phyloP scores from a whole-genome alignment of 345 rosid species.

The Turritis glabra region DNA sequence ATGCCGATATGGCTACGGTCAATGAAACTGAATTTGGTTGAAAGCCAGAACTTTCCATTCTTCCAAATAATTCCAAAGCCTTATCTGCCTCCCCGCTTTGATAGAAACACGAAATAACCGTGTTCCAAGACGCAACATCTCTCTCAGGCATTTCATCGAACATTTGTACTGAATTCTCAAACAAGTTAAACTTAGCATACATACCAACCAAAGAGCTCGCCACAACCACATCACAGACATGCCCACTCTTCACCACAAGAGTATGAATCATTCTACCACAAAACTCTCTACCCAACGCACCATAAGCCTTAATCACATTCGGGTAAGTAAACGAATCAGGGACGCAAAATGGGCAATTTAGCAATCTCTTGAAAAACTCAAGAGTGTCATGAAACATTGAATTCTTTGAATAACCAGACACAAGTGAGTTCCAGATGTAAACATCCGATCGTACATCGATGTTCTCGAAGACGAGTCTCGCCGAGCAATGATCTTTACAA shows the following conservation, averaged over 20 bases:
- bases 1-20: constrained; percentile 51
- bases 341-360: constrained; percentile 41
- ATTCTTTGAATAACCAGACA: constrained; percentile 57
- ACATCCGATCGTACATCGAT: constrained; percentile 43
- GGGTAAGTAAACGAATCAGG: constrained; percentile 69
- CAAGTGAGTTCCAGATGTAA: constrained; percentile 61
- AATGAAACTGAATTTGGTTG: constrained; percentile 63
- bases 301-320: constrained; percentile 61
- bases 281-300: constrained; percentile 46
- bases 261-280: constrained; percentile 57
- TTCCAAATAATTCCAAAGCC: constrained; percentile 53
- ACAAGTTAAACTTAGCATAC: constrained; percentile 54
- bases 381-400: constrained; percentile 55
- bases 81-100: constrained; percentile 63
- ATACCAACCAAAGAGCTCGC: constrained; percentile 57
- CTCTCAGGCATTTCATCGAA: constrained; percentile 74
- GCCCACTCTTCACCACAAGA: constrained; percentile 54
- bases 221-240: constrained; percentile 54
- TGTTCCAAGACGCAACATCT: constrained; percentile 72
- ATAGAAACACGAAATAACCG: constrained; percentile 66
- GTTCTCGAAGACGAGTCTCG: constrained; percentile 46
- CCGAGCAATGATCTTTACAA: constrained; percentile 44
- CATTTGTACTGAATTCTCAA: constrained; percentile 42
- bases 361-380: constrained; percentile 46
- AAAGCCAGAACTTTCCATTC: constrained; percentile 57